Base-by-base conservation (phyloP, 2,329 filamentous ascomycete genomes). In the Penicillium brevicompactum region DNA sequence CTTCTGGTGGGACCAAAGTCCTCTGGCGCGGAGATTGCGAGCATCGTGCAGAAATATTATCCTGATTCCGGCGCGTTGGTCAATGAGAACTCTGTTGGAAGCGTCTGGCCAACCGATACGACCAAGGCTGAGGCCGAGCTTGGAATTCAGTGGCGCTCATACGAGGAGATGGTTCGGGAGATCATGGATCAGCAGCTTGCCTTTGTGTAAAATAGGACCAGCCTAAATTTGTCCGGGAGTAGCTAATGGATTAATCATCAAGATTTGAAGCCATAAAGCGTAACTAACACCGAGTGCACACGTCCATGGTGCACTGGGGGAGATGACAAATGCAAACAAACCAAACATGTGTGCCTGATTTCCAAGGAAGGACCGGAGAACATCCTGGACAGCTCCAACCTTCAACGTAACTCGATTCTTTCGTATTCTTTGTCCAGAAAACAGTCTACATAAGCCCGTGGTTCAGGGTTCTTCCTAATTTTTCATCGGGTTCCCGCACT, bases 161-260 rank as follows among this genome's bases (percentile, higher is more conserved):
- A 54, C 42, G 63, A 65, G 34, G 16, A 46, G 22, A 66, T 65
- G 42, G 53, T 64, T 16, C 51, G 45, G 40, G 60, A 63, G 14
- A 37, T 68, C 21, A 55, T 66, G 44, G 64, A 66, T 38, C 60
- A 67, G 46, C 62, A 67, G 43, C 40, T 67, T 7, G 54, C 37
- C 11, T 59, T 64, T 14, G 1, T 30, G 21, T 49, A 32, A 22
- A 9, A 13, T 21, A 37, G 43, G 6, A 38, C 27, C 4, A 10
- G 31, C 5, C 10, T 16, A n/a, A 46, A 44, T 44, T 44, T 16
- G 21, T 34, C 18, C 18, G 18, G 14, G 10, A 13, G 32, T 34
- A 27, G 24, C 8, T 5, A 8, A 27, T 27, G 24, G 5, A 27
- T 27, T 27, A 27, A 27, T 27, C 24, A 27, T 27, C 8, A 18